Conservation (phyloP, 2,329 filamentous ascomycete genomes). For the Knufia fluminis region DNA sequence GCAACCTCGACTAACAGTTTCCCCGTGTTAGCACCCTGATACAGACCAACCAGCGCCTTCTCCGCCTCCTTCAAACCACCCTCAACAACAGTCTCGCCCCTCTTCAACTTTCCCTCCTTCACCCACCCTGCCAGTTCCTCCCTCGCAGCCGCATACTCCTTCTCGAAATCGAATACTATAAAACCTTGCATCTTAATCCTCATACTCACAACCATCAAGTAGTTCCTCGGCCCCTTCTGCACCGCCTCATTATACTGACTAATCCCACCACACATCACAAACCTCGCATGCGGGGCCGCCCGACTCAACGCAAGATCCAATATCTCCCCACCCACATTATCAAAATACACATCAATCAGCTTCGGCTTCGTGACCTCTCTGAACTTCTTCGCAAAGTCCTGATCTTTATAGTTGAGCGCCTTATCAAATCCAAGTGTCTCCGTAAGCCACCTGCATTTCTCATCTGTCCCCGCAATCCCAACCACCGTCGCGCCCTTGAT, state of each 20-base stretch:
- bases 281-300: slow-evolving; percentile 54
- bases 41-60: slow-evolving; percentile 54
- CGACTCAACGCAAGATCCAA: slow-evolving; percentile 55
- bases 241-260: slow-evolving; percentile 56
- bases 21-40: slow-evolving; percentile 61
- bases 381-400: slow-evolving; percentile 52
- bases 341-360: slow-evolving; percentile 60
- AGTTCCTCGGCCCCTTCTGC: slow-evolving; percentile 49
- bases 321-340: slow-evolving; percentile 64
- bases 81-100: slow-evolving; percentile 60
- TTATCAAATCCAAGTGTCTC: slow-evolving; percentile 58
- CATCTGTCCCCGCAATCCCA: slow-evolving; percentile 56
- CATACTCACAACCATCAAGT: slow-evolving; percentile 45
- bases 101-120: slow-evolving; percentile 61
- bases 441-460: slow-evolving; percentile 59
- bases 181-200: slow-evolving; percentile 59
- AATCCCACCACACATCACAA: slow-evolving; percentile 64
- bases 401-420: slow-evolving; percentile 60
- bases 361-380: slow-evolving; percentile 48
- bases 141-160: slow-evolving; percentile 49
- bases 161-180: slow-evolving; percentile 59
- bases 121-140: slow-evolving; percentile 58
- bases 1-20: slow-evolving; percentile 27
- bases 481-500: slow-evolving; percentile 57
- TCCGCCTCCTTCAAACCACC: slow-evolving; percentile 60